phyloP scores from a whole-genome alignment of 1,284 basidiomycete species.

The Cryptococcus maquisensis region DNA sequence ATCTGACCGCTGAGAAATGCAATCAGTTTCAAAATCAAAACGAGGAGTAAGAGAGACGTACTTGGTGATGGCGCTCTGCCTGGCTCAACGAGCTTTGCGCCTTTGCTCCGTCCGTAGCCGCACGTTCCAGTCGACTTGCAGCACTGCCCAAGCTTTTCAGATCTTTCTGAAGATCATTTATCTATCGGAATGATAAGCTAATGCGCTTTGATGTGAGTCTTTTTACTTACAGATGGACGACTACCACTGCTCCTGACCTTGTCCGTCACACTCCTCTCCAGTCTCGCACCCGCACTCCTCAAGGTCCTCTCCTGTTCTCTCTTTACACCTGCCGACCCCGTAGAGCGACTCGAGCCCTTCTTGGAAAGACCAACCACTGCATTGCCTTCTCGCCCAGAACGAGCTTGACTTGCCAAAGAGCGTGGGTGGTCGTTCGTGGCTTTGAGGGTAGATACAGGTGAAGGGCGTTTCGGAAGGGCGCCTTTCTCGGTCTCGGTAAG shows the following conservation, averaged over 20 bases:
- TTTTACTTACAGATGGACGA: background rate
- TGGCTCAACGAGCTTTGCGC: background rate
- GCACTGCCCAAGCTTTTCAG: background rate
- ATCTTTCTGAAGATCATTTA: background rate
- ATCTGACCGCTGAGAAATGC: background rate
- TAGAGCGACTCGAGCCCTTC: slow-evolving; percentile 2
- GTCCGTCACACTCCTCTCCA: background rate
- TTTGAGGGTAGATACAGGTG: background rate
- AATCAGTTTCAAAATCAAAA: background rate
- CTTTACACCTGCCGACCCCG: background rate
- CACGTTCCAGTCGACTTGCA: background rate
- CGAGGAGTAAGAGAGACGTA: background rate
- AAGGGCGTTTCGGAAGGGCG: background rate
- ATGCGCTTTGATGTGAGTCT: background rate
- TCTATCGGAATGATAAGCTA: background rate
- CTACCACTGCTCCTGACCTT: background rate
- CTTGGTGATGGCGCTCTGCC: slow-evolving; percentile 7
- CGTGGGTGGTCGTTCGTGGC: slow-evolving; percentile 7
- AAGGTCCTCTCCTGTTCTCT: background rate
- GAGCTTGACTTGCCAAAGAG: slow-evolving; percentile 1
- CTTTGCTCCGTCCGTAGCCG: background rate
- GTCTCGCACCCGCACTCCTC: background rate
- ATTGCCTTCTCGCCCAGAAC: background rate
- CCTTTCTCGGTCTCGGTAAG: slow-evolving; percentile 14
- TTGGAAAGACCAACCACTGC: background rate